phyloP scores from a whole-genome alignment of 2,329 filamentous ascomycete genomes.

The Alternaria consortialis region DNA sequence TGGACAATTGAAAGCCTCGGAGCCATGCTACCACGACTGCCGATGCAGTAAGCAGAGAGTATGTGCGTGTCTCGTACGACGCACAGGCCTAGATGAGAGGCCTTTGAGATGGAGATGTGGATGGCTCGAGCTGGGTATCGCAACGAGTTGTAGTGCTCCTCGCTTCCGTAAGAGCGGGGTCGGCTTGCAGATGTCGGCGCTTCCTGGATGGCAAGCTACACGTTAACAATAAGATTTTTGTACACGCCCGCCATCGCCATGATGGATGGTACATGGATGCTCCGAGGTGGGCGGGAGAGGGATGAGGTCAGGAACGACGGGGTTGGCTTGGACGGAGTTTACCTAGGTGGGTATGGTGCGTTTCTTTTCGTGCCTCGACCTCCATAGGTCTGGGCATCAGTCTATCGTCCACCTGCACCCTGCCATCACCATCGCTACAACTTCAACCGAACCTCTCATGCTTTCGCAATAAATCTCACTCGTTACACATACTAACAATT shows the following conservation, averaged over 20 bases:
- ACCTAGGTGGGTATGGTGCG: constrained; percentile 34
- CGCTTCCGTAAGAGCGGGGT: constrained; percentile 22
- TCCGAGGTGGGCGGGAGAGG: constrained; percentile 3
- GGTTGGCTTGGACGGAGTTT: constrained; percentile 26
- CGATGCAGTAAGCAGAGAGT: background rate
- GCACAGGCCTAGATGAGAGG: background rate
- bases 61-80: background rate
- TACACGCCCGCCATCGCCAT: constrained; percentile 5
- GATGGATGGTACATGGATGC: background rate
- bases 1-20: background rate
- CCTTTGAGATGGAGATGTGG: background rate
- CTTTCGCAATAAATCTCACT: constrained; percentile 25
- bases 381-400: constrained; percentile 27
- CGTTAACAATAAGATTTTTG: constrained; percentile 6
- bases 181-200: constrained; percentile 9
- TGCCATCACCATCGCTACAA: constrained; percentile 40
- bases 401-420: constrained; percentile 33
- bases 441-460: constrained; percentile 40
- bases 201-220: constrained; percentile 14
- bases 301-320: constrained; percentile 22
- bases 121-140: constrained; percentile 5
- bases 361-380: constrained; percentile 39
- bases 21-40: background rate
- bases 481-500: constrained; percentile 19
- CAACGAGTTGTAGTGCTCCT: constrained; percentile 13